Base-by-base conservation (phyloP, 2,329 filamentous ascomycete genomes). In the Alternaria ethzedia region DNA sequence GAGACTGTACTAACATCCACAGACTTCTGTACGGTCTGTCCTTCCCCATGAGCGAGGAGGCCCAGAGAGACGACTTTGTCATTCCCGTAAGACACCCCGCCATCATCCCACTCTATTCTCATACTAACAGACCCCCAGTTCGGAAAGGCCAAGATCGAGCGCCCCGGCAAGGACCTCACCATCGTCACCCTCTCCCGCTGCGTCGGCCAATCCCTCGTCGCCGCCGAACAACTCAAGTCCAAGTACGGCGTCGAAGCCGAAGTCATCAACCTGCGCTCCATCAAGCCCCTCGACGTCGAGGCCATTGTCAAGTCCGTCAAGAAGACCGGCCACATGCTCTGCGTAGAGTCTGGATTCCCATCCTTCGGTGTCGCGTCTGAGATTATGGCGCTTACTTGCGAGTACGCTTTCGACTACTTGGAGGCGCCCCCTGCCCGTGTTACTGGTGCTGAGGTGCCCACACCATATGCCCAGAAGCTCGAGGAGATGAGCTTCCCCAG, bases 61-160 rank as follows among this genome's bases (percentile, higher is more conserved):
- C 94, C 64, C 96, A 97, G 84, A 95, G 91, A 84, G 91, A 93
- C 81, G 96, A 99, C 84, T 99, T 98, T 76, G 95, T 99, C 75
- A 83, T 99, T 74, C 96, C 96, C 72, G 83, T 85, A 82, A 66
- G 81, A 26, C 4, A 15, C 41, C 46, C 51, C 28, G 4, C 28
- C 28, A 28, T 1, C 2, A 1, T 28, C 26, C 25, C n/a, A n/a
- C n/a, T n/a, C n/a, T n/a, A n/a, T n/a, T n/a, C n/a, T n/a, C n/a
- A n/a, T n/a, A n/a, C n/a, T n/a, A n/a, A n/a, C n/a, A n/a, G n/a
- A n/a, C 26, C 1, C 26, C 4, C 26, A 28, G 84, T 94, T 99
- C 80, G 96, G 96, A 82, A 99, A 99, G 87, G 96, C 96, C 83
- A 99, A 99, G 90, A 92, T 99, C 79, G 96, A 99, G 87, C 94